Percentiles rank a stretch among this genome's conserved stretches.
These are phyloP conservation scores for Phytophthora constricta DNA, from an alignment of 352 stramenopile genomes.

Conservation along the genomic window DNA sequence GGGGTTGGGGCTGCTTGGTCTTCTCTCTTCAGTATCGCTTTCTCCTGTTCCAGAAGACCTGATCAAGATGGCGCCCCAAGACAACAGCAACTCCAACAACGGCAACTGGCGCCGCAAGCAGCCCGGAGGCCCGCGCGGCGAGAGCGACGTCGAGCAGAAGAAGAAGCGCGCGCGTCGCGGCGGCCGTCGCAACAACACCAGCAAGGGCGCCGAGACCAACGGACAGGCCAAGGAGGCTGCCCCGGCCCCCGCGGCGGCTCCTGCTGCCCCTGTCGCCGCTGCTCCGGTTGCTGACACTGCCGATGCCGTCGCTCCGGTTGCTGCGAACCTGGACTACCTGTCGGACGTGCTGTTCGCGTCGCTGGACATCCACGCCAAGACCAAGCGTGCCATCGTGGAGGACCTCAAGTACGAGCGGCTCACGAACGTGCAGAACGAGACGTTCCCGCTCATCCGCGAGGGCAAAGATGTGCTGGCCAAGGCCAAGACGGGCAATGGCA, in stretches of 20 bases:
- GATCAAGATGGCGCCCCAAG: conserved; percentile 27
- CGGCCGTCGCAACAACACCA: conserved; percentile 45
- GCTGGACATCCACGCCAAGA: conserved; percentile 63
- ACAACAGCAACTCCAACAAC: conserved; percentile 24
- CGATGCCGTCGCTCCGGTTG: conserved; percentile 13
- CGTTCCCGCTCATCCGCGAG: conserved; percentile 71
- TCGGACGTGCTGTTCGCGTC: conserved; percentile 64
- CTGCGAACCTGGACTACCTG: conserved; percentile 54
- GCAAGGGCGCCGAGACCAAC: conserved; percentile 14
- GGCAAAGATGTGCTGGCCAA: conserved; percentile 93
- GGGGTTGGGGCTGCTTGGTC: too few species aligned
- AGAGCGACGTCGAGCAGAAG: conserved; percentile 50
- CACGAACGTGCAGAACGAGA: conserved; percentile 90
- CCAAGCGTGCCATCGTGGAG: conserved; percentile 75
- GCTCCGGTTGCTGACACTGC: conserved; percentile 4
- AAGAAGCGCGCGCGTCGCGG: conserved; percentile 65
- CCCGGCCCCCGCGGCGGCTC: not conserved
- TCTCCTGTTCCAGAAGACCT: conserved; percentile 5
- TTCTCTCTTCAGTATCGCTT: conserved; percentile 23
- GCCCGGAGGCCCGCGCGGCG: conserved; percentile 41
- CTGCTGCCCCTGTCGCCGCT: not conserved
- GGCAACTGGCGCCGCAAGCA: conserved; percentile 44
- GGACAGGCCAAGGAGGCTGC: not conserved
- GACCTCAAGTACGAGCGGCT: conserved; percentile 88
- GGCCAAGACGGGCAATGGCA: conserved; percentile 90